Conservation (phyloP, 257 asterid species). For the Orobanche coerulescens region DNA sequence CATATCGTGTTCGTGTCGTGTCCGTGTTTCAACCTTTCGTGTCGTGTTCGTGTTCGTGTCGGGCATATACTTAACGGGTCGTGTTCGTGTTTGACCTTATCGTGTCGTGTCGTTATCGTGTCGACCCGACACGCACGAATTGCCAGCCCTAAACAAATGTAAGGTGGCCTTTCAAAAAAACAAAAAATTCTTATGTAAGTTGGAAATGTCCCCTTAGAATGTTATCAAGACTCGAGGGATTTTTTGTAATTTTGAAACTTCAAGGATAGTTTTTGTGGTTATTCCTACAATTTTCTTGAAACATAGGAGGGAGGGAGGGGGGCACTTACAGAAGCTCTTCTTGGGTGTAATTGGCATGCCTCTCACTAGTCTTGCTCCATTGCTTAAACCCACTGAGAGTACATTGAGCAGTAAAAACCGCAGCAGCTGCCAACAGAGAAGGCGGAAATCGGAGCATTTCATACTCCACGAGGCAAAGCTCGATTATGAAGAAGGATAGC, state of each 20-base stretch:
- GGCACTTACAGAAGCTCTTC: constrained; percentile 62
- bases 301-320: background rate
- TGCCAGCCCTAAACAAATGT: too few species aligned
- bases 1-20: too few species aligned
- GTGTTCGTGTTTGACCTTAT: too few species aligned
- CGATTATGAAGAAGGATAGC: constrained; percentile 60
- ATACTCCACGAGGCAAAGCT: constrained; percentile 73
- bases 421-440: constrained; percentile 84
- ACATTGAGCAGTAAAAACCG: constrained; percentile 73
- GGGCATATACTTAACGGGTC: too few species aligned
- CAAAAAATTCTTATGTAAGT: too few species aligned
- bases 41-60: too few species aligned
- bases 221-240: too few species aligned
- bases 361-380: constrained; percentile 69
- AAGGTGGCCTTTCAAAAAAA: too few species aligned
- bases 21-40: too few species aligned
- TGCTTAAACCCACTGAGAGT: constrained; percentile 39
- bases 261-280: background rate
- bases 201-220: too few species aligned
- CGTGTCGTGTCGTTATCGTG: too few species aligned
- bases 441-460: constrained; percentile 79
- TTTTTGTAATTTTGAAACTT: background rate
- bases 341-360: constrained; percentile 46
- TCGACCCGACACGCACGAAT: too few species aligned
- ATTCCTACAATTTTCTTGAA: background rate